Evolutionary conservation across 1,284 basidiomycete species (phyloP), one percentile per base, ranked within the genome.

Genomic region (Papiliotrema fonsecae): DNA sequence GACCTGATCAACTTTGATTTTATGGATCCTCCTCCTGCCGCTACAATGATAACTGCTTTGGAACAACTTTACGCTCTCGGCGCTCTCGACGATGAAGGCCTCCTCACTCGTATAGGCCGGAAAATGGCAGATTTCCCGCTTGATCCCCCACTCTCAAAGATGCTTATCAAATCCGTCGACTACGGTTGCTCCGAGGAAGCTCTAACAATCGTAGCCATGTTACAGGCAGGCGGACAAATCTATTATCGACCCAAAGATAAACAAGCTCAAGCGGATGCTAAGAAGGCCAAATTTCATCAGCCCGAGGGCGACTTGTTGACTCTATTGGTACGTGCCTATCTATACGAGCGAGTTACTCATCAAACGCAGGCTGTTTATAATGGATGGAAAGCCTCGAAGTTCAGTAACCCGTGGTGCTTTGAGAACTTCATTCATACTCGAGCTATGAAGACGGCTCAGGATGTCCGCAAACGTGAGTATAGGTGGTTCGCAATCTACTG

Each of bases 101-200:
- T 97, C 9, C 76, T 99, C 61, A 99, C 96, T 0, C 81, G 89
- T 16, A 77, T 97, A 13, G 96, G 94, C 1, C 81, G 94, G 50
- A 98, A 98, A 76, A 98, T 99, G 96, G 94, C 96, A 1, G 94
- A 98, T 69, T 94, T 97, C 77, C 96, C 96, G 6, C 90, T 97
- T 84, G 93, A 97, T 56, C 96, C 94, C 6, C 83, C 88, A 3
- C 76, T 93, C 54, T 92, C 94, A 10, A 98, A 98, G 77, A 97
- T 97, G 92, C 76, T 99, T 47, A 97, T 98, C 71, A 89, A 91
- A n/a, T 94, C 90, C 2, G 92, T 97, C 22, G 94, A 98, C 63
- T 78, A 90, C 46, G 92, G 91, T 10, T 98, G 94, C 69, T 96
- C 91, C 0, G 93, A 98, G 64, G 96, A 99, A 74, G 92, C 97